phyloP scores from a whole-genome alignment of 2,329 filamentous ascomycete genomes.

The Paecilomyces dactylethromorphus region DNA sequence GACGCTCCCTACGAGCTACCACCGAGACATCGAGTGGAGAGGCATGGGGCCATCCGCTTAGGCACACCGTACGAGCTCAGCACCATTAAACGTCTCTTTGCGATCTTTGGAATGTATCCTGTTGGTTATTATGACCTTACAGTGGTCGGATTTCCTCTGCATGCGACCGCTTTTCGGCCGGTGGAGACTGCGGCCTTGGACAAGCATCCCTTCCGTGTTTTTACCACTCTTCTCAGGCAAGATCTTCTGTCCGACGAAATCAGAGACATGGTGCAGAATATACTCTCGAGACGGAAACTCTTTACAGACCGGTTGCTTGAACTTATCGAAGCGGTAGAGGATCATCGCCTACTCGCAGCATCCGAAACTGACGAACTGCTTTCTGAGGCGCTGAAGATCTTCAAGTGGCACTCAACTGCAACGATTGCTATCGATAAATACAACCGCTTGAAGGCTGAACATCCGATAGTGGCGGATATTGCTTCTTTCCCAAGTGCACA shows the following conservation, averaged over 20 bases:
- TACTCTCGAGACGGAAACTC: slow-evolving; percentile 28
- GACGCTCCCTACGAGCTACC: background rate
- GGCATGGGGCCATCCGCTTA: slow-evolving; percentile 40
- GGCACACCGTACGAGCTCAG: slow-evolving; percentile 36
- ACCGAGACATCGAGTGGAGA: slow-evolving; percentile 9
- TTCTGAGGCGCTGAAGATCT: slow-evolving; percentile 33
- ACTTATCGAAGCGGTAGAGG: slow-evolving; percentile 25
- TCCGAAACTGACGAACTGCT: slow-evolving; percentile 28
- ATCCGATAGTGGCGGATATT: slow-evolving; percentile 46
- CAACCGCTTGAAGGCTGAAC: slow-evolving; percentile 33
- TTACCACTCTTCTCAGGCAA: slow-evolving; percentile 27
- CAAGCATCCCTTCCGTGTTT: slow-evolving; percentile 36
- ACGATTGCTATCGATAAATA: slow-evolving; percentile 38
- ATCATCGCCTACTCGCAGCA: slow-evolving; percentile 13
- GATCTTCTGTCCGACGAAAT: slow-evolving; percentile 27
- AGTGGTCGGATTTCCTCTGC: slow-evolving; percentile 38
- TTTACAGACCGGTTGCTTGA: slow-evolving; percentile 28
- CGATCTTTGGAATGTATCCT: slow-evolving; percentile 36
- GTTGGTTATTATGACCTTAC: slow-evolving; percentile 45
- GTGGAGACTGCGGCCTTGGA: slow-evolving; percentile 17
- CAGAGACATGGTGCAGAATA: slow-evolving; percentile 16
- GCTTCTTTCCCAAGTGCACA: slow-evolving; percentile 39
- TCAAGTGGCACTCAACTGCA: slow-evolving; percentile 33
- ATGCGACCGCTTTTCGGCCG: slow-evolving; percentile 44
- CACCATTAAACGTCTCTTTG: slow-evolving; percentile 35